Base-by-base conservation (phyloP, 2,329 filamentous ascomycete species). In the Cryphonectria carpinicola region DNA sequence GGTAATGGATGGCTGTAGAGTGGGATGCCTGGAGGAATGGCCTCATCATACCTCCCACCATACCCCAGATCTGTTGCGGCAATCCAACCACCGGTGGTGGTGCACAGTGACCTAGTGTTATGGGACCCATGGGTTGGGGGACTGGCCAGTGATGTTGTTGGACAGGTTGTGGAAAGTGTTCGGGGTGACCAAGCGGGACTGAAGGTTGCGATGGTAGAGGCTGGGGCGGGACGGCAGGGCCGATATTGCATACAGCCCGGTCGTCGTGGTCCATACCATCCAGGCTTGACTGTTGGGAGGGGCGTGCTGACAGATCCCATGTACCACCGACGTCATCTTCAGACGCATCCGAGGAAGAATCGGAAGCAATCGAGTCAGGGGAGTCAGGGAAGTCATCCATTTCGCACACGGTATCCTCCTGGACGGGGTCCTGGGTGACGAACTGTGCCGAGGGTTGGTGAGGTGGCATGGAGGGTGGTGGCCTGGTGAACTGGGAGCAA, bases 401-500 rank as follows among this genome's bases (percentile, higher is more conserved):
- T 22, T 61, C 58, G 35, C 39, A 39, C 1, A 61, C 13, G 14
- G 28, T 5, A 11, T 58, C 54, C 54, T 58, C 54, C 54, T 35
- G 54, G 54, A 35, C 5, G 54, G 28, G 14, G 54, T 58, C 54
- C 54, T 58, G 54, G 5, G 28, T 17, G 25, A 13, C 32, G 25
- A 32, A 58, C 14, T 58, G 54, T 8, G 54, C 25, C 25, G 17
- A 8, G 14, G 54, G 28, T 35, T 46, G 54, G 19, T 46, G 41
- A 13, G 63, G 17, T 14, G 25, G 14, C 25, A 19, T 14, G 1
- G 39, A 43, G 22, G 43, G 54, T 32, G 54, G 54, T 4, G 54
- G 69, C 64, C 14, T 69, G 71, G 92, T 97, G 80, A 98, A 94
- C 74, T 86, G 85, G 43, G 90, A 85, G 84, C 95, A 98, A 73